phyloP scores from a whole-genome alignment of 352 stramenopile species.

The Phytophthora quininea region DNA sequence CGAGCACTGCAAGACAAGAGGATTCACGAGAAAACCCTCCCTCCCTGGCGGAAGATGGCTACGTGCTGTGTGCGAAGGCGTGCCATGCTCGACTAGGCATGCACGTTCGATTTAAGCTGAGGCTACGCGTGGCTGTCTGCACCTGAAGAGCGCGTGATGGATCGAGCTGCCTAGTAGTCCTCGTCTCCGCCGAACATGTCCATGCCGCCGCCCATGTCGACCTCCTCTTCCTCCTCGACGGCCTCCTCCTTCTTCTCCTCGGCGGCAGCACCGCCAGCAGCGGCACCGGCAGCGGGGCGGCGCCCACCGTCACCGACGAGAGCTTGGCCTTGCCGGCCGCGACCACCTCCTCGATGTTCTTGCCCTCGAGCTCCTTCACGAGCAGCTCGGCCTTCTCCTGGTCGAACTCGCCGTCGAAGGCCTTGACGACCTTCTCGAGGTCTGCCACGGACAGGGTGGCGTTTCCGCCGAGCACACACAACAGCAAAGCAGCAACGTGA shows the following conservation, averaged over 20 bases:
- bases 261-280: conserved; percentile 42
- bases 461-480: conserved; percentile 89
- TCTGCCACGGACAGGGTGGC: conserved; percentile 74
- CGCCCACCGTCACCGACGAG: conserved; percentile 78
- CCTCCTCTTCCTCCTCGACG: too few species aligned
- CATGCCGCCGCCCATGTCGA: too few species aligned
- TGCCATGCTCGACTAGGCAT: conserved; percentile 41
- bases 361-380: conserved; percentile 89
- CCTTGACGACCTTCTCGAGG: conserved; percentile 85
- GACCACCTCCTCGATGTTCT: conserved; percentile 89
- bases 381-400: conserved; percentile 80
- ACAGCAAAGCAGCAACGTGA: conserved; percentile 93
- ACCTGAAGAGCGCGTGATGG: background rate
- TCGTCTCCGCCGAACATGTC: too few species aligned
- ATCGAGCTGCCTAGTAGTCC: conserved; percentile 18
- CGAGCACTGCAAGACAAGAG: conserved; percentile 10
- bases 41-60: background rate
- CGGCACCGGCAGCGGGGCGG: conserved; percentile 44
- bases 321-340: conserved; percentile 87
- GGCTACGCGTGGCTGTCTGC: conserved; percentile 31
- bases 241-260: conserved; percentile 43
- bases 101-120: conserved; percentile 57
- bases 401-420: conserved; percentile 85
- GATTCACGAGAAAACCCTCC: conserved; percentile 1
- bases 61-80: conserved; percentile 49